Base-by-base conservation (phyloP, 2,329 filamentous ascomycete species). In the Talaromyces sp. region DNA sequence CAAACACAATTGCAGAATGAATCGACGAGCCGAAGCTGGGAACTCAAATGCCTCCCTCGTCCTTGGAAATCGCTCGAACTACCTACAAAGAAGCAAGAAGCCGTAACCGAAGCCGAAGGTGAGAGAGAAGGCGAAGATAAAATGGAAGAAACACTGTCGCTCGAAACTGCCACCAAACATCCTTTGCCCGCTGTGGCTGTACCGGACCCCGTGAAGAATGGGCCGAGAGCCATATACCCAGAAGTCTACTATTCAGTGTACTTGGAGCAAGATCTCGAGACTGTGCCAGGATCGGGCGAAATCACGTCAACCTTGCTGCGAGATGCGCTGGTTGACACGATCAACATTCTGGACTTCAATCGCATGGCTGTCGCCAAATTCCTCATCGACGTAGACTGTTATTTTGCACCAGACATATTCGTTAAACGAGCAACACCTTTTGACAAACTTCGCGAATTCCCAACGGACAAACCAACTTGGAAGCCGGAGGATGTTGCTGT, bases 401-500 rank as follows among this genome's bases (percentile, higher is more conserved):
- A 95, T 79, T 99, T 97, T 81, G 86, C 93, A 0, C 87, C 91
- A 10, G 87, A 88, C 63, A 97, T 92, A 1, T 99, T 99, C 76
- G 89, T 97, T 65, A 96, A 97, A 80, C 90, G 95, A 65, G 93
- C 92, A 1, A 97, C 92, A 1, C 88, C 93, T 0, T 97, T 97
- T 72, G 95, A 99, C 76, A 90, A 93, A 73, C 85, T 99, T 58
- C 87, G 90, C 39, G 87, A 89, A 52, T 73, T 85, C 22, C 75
- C 82, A 1, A 89, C 89, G 54, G 80, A 86, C 62, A 84, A 85
- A 68, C 87, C 90, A 14, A 93, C 92, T 0, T 99, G 95, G 94
- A 99, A 99, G 78, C 93, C 95, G 0, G 95, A 99, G 79, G 95
- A 99, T 78, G 90, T 98, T 65, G 91, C 91, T 3, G 92, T 99